phyloP scores from a whole-genome alignment of 2,329 filamentous ascomycete species.

The Cordyceps farinosa region DNA sequence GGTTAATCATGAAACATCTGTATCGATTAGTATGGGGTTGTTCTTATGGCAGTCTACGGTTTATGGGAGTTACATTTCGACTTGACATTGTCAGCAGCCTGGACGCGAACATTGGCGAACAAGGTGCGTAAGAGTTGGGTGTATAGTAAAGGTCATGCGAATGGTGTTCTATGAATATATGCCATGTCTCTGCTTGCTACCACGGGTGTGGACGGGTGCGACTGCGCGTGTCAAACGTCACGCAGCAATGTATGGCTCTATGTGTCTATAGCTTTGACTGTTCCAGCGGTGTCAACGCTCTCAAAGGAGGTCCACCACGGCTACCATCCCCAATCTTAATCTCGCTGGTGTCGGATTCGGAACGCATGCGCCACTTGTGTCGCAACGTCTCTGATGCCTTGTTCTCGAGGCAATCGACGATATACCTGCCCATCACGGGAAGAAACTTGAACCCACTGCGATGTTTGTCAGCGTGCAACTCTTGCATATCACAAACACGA shows the following conservation, averaged over 20 bases:
- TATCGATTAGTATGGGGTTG: slow-evolving; percentile 15
- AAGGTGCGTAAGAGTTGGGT: background rate
- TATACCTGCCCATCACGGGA: slow-evolving; percentile 25
- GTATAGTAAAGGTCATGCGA: background rate
- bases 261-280: slow-evolving; percentile 27
- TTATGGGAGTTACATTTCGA: slow-evolving; percentile 9
- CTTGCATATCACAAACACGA: background rate
- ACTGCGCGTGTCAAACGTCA: background rate
- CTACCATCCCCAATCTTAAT: slow-evolving; percentile 29
- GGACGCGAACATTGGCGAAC: background rate
- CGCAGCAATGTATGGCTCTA: background rate
- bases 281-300: slow-evolving; percentile 25
- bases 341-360: background rate
- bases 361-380: slow-evolving; percentile 30
- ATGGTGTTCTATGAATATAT: background rate
- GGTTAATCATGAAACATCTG: slow-evolving; percentile 14
- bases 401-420: slow-evolving; percentile 33
- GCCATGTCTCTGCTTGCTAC: background rate
- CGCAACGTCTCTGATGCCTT: slow-evolving; percentile 28
- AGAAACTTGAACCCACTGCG: slow-evolving; percentile 28
- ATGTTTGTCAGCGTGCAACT: background rate
- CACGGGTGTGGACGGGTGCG: background rate
- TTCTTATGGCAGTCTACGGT: slow-evolving; percentile 6
- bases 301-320: slow-evolving; percentile 28
- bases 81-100: slow-evolving; percentile 1